Percentiles rank a stretch among this genome's conserved stretches.
Evolutionary conservation across 768 basidiomycete genomes (phyloP).

Genomic region (Phylloporus sp.): DNA sequence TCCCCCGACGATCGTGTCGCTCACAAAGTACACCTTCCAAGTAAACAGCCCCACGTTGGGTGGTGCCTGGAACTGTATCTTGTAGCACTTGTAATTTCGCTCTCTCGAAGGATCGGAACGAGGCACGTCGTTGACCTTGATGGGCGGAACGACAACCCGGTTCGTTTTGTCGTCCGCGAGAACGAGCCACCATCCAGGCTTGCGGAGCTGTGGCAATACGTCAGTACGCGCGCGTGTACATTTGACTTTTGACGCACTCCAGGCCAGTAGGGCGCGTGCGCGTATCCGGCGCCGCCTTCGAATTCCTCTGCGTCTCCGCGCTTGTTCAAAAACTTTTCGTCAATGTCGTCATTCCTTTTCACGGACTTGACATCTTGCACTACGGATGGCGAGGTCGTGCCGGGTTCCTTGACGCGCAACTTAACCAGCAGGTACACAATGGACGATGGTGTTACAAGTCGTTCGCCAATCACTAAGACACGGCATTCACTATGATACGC

Average conservation of each 20-base stretch:
- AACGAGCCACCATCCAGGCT: slow-evolving; percentile 89
- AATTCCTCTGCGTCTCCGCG: slow-evolving; percentile 62
- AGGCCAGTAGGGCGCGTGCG: slow-evolving; percentile 95
- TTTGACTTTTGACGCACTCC: slow-evolving; percentile 45
- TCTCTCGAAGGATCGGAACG: slow-evolving; percentile 43
- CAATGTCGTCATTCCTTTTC: slow-evolving; percentile 51
- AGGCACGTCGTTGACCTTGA: slow-evolving; percentile 78
- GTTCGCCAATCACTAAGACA: slow-evolving; percentile 80
- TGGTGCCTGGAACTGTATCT: slow-evolving; percentile 93
- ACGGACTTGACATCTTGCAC: slow-evolving; percentile 40
- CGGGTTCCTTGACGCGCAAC: slow-evolving; percentile 64
- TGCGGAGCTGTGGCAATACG: slow-evolving; percentile 56
- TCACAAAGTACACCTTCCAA: slow-evolving; percentile 82
- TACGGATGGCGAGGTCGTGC: slow-evolving; percentile 27
- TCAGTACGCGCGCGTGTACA: background rate
- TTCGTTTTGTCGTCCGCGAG: slow-evolving; percentile 84
- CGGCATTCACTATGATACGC: background rate
- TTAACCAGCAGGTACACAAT: slow-evolving; percentile 86
- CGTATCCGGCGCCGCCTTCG: slow-evolving; percentile 48
- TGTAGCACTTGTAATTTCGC: slow-evolving; percentile 74
- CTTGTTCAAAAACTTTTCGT: slow-evolving; percentile 64
- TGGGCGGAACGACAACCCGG: slow-evolving; percentile 81
- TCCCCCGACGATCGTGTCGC: slow-evolving; percentile 85
- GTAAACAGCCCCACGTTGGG: slow-evolving; percentile 77
- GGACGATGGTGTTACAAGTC: slow-evolving; percentile 77